A percentile compares a stretch with the other conserved stretches of the same genome.
Evolutionary conservation across 176 grass and related monocot species (phyloP).

Genomic region (Ampelocalamus luodianensis): DNA sequence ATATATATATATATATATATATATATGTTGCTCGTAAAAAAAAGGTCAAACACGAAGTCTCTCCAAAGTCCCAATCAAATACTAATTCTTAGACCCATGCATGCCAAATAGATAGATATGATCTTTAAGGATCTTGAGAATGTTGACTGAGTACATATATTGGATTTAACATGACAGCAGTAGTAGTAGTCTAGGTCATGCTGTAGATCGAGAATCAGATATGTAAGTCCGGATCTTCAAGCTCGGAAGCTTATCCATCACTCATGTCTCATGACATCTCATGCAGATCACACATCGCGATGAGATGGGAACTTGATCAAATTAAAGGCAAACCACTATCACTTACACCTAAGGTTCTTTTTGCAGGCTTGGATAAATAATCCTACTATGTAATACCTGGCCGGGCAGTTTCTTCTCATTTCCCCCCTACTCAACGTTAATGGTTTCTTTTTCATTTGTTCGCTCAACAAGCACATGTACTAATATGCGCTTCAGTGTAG

Average conservation of each 20-base stretch:
- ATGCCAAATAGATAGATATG: neutral
- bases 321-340: neutral
- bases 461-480: no score
- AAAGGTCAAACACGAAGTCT: neutral
- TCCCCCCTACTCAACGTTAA: no score
- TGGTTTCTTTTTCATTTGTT: no score
- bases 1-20: no score
- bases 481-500: no score
- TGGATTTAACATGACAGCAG: neutral
- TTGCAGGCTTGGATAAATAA: no score
- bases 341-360: neutral
- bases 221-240: neutral
- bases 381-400: no score
- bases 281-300: neutral
- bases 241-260: neutral
- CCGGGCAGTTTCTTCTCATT: no score
- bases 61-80: neutral
- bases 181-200: neutral
- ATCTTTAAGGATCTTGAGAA: neutral
- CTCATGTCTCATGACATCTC: neutral
- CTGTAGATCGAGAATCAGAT: slow-evolving; percentile 17
- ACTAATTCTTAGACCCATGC: neutral
- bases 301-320: neutral
- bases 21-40: no score
- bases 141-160: neutral